Conservation (phyloP, 2,329 filamentous ascomycete genomes). For the Tolypocladium ophioglossoides region DNA sequence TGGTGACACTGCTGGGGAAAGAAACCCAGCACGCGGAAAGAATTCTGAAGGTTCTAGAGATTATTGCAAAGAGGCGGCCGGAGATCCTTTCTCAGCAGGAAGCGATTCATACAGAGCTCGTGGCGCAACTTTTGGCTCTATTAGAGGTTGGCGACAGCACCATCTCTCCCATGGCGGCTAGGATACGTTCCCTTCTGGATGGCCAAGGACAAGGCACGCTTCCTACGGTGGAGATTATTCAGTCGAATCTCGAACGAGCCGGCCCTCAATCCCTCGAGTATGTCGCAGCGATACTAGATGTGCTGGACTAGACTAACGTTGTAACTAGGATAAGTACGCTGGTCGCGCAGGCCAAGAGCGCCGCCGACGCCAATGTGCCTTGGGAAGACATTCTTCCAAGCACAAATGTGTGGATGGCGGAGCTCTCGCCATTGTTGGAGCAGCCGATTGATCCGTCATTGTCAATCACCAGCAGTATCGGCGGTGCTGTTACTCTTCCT, state of each 20-base stretch:
- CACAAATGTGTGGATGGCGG: slow-evolving; percentile 51
- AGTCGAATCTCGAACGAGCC: slow-evolving; percentile 41
- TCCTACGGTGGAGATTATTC: slow-evolving; percentile 40
- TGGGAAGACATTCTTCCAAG: slow-evolving; percentile 50
- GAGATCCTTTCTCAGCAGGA: slow-evolving; percentile 33
- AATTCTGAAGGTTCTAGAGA: slow-evolving; percentile 34
- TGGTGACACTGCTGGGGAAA: slow-evolving; percentile 22
- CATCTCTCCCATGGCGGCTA: slow-evolving; percentile 28
- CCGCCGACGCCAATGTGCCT: slow-evolving; percentile 15
- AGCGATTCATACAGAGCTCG: slow-evolving; percentile 35
- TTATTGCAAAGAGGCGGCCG: slow-evolving; percentile 34
- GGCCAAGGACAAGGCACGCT: slow-evolving; percentile 28
- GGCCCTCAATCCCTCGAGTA: slow-evolving; percentile 40
- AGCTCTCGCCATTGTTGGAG: slow-evolving; percentile 45
- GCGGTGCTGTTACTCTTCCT: slow-evolving; percentile 56
- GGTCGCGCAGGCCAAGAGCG: slow-evolving; percentile 31
- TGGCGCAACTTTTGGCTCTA: slow-evolving; percentile 41
- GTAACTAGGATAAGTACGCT: slow-evolving; percentile 38
- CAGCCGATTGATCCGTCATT: slow-evolving; percentile 49
- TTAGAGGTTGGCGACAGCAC: slow-evolving; percentile 35
- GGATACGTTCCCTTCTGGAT: slow-evolving; percentile 36
- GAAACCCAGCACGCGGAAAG: slow-evolving; percentile 16
- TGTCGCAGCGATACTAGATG: slow-evolving; percentile 9
- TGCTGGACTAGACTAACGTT: slow-evolving; percentile 1
- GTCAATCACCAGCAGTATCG: slow-evolving; percentile 62